A percentile compares a stretch with the other conserved stretches of the same genome.
These are phyloP conservation scores for Moricandia moricandioides DNA, from an alignment of 345 rosid genomes.

Conservation along the genomic window DNA sequence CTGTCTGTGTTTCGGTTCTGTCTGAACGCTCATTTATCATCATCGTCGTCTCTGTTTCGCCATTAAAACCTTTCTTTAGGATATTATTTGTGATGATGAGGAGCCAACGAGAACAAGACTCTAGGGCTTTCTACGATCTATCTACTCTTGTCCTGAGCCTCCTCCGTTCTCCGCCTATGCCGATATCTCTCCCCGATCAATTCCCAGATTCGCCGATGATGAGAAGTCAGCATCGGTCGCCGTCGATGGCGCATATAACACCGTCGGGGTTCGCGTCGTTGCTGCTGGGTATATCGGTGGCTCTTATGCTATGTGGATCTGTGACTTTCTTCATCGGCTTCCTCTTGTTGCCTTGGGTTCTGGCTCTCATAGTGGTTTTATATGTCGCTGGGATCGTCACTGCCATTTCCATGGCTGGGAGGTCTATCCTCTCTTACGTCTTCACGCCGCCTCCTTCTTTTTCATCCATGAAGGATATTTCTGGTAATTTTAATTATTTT, in stretches of 20 bases:
- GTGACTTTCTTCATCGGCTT: conserved; percentile 92
- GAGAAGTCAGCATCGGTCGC: not conserved
- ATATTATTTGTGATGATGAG: conserved; percentile 25
- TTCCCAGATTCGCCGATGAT: conserved; percentile 18
- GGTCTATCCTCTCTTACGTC: conserved; percentile 57
- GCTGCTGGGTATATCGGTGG: conserved; percentile 72
- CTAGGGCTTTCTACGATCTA: conserved; percentile 61
- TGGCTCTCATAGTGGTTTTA: conserved; percentile 67
- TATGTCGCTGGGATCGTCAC: conserved; percentile 82
- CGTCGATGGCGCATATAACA: conserved; percentile 50
- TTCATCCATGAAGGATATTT: conserved; percentile 42
- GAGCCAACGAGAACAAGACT: conserved; percentile 56
- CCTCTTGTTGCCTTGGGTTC: conserved; percentile 91
- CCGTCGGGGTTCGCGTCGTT: conserved; percentile 84
- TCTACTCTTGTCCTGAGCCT: conserved; percentile 62
- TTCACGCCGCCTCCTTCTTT: conserved; percentile 44
- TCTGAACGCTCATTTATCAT: not conserved
- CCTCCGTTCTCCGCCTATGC: conserved; percentile 65
- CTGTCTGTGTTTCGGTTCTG: not conserved
- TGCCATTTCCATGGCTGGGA: conserved; percentile 61
- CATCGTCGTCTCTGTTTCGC: not conserved
- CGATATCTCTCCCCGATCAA: conserved; percentile 52
- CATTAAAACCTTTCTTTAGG: not conserved
- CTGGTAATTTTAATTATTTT: too few relatives aligned
- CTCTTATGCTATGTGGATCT: conserved; percentile 88